Evolutionary conservation across 2,329 filamentous ascomycete species (phyloP).

Genomic region (Davidsoniella virescens): DNA sequence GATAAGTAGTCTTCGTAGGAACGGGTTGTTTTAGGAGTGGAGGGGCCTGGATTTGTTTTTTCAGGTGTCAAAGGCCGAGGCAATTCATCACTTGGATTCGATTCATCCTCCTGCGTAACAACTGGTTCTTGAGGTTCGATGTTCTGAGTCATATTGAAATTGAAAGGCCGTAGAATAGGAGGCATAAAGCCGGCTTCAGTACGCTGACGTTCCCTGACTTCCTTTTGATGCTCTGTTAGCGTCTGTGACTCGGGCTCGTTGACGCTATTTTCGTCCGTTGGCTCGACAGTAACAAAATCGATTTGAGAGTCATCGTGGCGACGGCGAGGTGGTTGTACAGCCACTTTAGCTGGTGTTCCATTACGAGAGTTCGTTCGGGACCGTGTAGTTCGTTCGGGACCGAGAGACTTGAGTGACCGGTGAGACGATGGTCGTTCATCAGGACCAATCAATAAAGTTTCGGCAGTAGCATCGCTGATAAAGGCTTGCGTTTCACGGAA

Average conservation of each 20-base stretch:
- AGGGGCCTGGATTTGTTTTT: background rate
- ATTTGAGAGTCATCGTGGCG: slow-evolving; percentile 74
- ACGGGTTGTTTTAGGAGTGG: slow-evolving; percentile 30
- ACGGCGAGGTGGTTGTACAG: slow-evolving; percentile 18
- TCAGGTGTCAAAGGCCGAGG: slow-evolving; percentile 16
- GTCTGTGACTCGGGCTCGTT: slow-evolving; percentile 48
- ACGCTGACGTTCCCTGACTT: slow-evolving; percentile 57
- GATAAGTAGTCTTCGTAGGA: slow-evolving; percentile 36
- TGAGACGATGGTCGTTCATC: background rate
- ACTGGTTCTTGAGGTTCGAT: background rate
- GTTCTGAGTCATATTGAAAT: background rate
- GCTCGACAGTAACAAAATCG: slow-evolving; percentile 53
- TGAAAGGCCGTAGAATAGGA: background rate
- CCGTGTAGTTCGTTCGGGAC: background rate
- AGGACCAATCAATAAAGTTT: background rate
- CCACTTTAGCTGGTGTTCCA: background rate
- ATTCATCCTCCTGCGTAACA: background rate
- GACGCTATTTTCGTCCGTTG: slow-evolving; percentile 25
- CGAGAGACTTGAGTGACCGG: background rate
- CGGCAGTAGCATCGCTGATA: slow-evolving; percentile 4
- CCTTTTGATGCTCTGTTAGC: slow-evolving; percentile 64
- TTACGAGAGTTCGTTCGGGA: slow-evolving; percentile 5
- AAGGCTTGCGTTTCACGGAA: slow-evolving; percentile 14
- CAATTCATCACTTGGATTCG: no score
- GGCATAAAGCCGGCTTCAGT: slow-evolving; percentile 30